Evolutionary conservation across 164 flowering plant genomes (phyloP).

Genomic region (Umbellularia californica): DNA sequence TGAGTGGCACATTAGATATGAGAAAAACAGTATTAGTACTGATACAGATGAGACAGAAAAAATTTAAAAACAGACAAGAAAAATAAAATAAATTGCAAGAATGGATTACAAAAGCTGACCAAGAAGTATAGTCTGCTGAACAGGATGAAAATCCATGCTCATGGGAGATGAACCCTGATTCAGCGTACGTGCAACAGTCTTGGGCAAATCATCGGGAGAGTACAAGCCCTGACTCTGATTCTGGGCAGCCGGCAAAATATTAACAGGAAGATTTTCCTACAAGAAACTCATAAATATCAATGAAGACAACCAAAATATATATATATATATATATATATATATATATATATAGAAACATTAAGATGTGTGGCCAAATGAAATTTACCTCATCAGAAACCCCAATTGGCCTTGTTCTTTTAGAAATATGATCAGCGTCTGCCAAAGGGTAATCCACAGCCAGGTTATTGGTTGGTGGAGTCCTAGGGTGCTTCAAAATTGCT

Average conservation of each 20-base stretch:
- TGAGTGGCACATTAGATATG: background rate
- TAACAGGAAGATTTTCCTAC: slow-evolving; percentile 66
- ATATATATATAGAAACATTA: background rate
- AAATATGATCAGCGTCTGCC: slow-evolving; percentile 65
- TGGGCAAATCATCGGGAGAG: slow-evolving; percentile 71
- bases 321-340: too few relatives aligned
- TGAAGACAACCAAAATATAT: background rate
- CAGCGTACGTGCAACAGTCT: slow-evolving; percentile 47
- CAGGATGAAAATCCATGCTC: slow-evolving; percentile 97
- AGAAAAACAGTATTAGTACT: background rate
- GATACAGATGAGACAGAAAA: background rate
- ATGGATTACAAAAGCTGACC: slow-evolving; percentile 37
- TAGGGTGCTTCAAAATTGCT: slow-evolving; percentile 70
- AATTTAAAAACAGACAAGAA: background rate
- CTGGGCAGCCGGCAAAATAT: slow-evolving; percentile 58
- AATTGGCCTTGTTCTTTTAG: slow-evolving; percentile 64
- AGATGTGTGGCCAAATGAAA: background rate
- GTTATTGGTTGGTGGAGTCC: slow-evolving; percentile 61
- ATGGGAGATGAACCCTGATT: slow-evolving; percentile 71
- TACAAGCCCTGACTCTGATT: slow-evolving; percentile 36
- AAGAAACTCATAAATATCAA: slow-evolving; percentile 6
- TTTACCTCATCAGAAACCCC: slow-evolving; percentile 71
- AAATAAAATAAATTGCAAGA: background rate
- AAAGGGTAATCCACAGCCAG: slow-evolving; percentile 65
- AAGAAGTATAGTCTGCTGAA: slow-evolving; percentile 66